phyloP scores from a whole-genome alignment of 257 asterid species.

The Rubia yunnanensis region DNA sequence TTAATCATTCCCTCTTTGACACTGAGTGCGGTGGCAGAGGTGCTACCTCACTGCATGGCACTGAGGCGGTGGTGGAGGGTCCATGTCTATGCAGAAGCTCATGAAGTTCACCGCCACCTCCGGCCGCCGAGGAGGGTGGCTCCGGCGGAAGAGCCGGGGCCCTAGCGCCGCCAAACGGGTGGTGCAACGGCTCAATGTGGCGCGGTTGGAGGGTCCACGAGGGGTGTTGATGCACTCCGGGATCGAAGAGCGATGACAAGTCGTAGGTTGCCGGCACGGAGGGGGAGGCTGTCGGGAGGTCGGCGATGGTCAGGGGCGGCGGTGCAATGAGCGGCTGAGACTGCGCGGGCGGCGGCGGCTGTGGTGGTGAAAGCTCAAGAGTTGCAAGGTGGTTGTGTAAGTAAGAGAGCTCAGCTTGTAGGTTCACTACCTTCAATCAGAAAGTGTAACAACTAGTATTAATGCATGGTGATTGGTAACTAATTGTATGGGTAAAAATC shows the following conservation, averaged over 20 bases:
- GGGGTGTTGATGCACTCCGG: slow-evolving; percentile 38
- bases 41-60: slow-evolving; percentile 45
- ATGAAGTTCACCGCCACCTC: slow-evolving; percentile 54
- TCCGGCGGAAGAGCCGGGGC: not conserved
- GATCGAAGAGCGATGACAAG: slow-evolving; percentile 56
- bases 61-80: slow-evolving; percentile 31
- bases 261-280: slow-evolving; percentile 46
- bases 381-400: slow-evolving; percentile 73
- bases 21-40: slow-evolving; percentile 41
- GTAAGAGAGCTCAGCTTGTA: slow-evolving; percentile 71
- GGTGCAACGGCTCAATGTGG: slow-evolving; percentile 27
- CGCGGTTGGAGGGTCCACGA: slow-evolving; percentile 45
- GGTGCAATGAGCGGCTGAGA: slow-evolving; percentile 24
- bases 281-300: slow-evolving; percentile 36
- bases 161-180: slow-evolving; percentile 19
- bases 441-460: too few relatives aligned
- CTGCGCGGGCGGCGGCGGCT: slow-evolving; percentile 37
- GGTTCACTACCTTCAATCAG: slow-evolving; percentile 53
- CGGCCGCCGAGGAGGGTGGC: slow-evolving; percentile 9
- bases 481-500: too few relatives aligned
- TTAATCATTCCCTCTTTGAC: slow-evolving; percentile 12
- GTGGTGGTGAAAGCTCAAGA: slow-evolving; percentile 52
- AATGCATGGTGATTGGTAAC: not conserved
- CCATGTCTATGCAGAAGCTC: slow-evolving; percentile 64
- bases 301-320: slow-evolving; percentile 39